Conservation (phyloP, 306 rosid species). For the Leucaena leucocephala region DNA sequence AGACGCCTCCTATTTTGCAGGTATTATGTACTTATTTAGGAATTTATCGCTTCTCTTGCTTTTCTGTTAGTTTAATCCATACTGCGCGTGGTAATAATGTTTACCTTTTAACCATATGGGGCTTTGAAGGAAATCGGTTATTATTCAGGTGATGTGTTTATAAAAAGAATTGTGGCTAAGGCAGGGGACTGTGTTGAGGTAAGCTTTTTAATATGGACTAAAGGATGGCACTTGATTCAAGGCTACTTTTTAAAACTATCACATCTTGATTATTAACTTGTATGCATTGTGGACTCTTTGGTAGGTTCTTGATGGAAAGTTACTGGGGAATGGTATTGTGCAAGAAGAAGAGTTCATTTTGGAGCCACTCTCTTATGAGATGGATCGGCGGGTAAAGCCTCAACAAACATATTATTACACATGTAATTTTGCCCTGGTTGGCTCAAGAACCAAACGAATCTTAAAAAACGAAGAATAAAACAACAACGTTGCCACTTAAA, state of each 20-base stretch:
- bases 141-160: constrained; percentile 68
- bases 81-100: constrained; percentile 23
- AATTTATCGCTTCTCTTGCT: constrained; percentile 3
- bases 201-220: constrained; percentile 22
- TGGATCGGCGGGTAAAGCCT: constrained; percentile 67
- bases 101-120: constrained; percentile 14
- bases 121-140: constrained; percentile 66
- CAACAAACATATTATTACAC: background rate
- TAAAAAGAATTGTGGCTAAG: constrained; percentile 90
- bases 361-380: constrained; percentile 84
- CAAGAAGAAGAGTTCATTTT: constrained; percentile 70
- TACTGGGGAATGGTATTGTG: constrained; percentile 71
- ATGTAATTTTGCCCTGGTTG: background rate
- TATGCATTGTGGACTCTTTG: constrained; percentile 16
- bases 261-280: constrained; percentile 22
- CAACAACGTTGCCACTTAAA: background rate
- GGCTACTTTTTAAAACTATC: background rate
- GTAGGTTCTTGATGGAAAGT: constrained; percentile 80
- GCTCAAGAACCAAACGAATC: background rate
- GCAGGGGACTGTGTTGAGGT: constrained; percentile 92
- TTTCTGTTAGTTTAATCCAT: background rate
- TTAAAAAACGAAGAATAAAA: background rate
- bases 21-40: constrained; percentile 39
- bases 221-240: background rate
- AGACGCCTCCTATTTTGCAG: constrained; percentile 80